These are phyloP conservation scores for Pseudogymnoascus destructans DNA, from an alignment of 2,329 filamentous ascomycete genomes.

Conservation along the genomic window DNA sequence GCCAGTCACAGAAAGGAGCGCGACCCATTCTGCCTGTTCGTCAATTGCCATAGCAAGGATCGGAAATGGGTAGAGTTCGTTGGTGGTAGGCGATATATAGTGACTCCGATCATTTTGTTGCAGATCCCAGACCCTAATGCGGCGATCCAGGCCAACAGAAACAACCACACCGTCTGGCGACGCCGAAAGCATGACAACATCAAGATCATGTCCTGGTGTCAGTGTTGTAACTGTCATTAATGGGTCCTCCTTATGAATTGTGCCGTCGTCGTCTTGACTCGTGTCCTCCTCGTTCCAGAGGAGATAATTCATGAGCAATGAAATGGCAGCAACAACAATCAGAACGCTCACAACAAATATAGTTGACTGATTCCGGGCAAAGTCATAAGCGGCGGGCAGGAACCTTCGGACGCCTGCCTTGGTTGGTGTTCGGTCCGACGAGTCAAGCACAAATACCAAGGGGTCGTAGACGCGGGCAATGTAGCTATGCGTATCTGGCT, in stretches of 20 bases:
- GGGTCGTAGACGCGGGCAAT: constrained; percentile 64
- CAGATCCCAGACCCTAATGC: constrained; percentile 53
- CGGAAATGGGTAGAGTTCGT: constrained; percentile 38
- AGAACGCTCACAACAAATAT: constrained; percentile 51
- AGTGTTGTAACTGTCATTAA: constrained; percentile 48
- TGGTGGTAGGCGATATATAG: constrained; percentile 26
- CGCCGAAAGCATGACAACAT: constrained; percentile 51
- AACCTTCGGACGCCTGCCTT: constrained; percentile 34
- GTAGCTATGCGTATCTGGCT: constrained; percentile 57
- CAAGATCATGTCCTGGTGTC: constrained; percentile 50
- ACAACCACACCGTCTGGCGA: constrained; percentile 52
- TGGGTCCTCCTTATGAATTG: constrained; percentile 32
- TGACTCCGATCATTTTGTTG: constrained; percentile 30
- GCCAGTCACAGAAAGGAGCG: constrained; percentile 46
- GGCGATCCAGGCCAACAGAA: constrained; percentile 57
- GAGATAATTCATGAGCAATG: constrained; percentile 60
- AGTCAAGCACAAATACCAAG: constrained; percentile 56
- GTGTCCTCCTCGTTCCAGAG: constrained; percentile 49
- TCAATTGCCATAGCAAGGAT: constrained; percentile 53
- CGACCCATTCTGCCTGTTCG: constrained; percentile 49
- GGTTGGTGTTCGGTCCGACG: constrained; percentile 48
- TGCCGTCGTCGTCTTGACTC: constrained; percentile 34
- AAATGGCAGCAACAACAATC: constrained; percentile 49
- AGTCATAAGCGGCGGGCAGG: constrained; percentile 51
- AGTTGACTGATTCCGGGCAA: constrained; percentile 44